These are phyloP conservation scores for Sideroxylon spinosum DNA, from an alignment of 179 eudicot species.

Conservation along the genomic window DNA sequence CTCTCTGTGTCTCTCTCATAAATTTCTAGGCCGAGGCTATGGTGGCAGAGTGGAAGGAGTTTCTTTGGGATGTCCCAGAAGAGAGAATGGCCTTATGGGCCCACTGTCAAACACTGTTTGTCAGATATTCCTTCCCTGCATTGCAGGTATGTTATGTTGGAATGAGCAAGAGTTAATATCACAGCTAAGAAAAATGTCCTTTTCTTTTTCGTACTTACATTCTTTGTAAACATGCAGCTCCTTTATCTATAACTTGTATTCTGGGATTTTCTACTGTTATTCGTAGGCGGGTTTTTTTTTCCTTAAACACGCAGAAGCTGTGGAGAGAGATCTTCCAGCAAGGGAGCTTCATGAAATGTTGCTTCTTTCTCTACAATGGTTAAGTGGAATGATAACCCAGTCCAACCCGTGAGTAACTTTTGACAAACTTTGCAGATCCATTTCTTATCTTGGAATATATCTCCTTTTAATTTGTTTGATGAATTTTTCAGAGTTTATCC, in stretches of 20 bases:
- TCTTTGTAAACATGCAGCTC: background rate
- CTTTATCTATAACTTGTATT: slow-evolving; percentile 13
- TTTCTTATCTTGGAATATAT: slow-evolving; percentile 5
- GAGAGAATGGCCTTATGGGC: slow-evolving; percentile 96
- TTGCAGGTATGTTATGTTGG: slow-evolving; percentile 51
- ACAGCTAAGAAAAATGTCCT: background rate
- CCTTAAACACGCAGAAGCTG: slow-evolving; percentile 88
- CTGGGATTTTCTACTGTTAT: slow-evolving; percentile 15
- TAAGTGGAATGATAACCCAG: slow-evolving; percentile 76
- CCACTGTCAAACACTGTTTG: slow-evolving; percentile 87
- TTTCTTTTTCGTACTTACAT: background rate
- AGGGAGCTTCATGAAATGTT: slow-evolving; percentile 79
- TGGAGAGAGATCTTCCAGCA: slow-evolving; percentile 87
- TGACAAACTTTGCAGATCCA: background rate
- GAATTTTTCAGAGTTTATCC: slow-evolving; percentile 60
- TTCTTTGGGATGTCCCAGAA: slow-evolving; percentile 97
- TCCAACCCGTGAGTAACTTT: slow-evolving; percentile 64
- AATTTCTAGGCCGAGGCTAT: slow-evolving; percentile 71
- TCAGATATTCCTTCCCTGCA: slow-evolving; percentile 79
- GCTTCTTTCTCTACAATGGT: slow-evolving; percentile 90
- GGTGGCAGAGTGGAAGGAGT: slow-evolving; percentile 98
- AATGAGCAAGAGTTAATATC: slow-evolving; percentile 1
- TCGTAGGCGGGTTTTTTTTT: slow-evolving; percentile 84
- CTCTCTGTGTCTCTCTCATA: slow-evolving; percentile 15
- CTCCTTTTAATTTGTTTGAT: slow-evolving; percentile 14